Evolutionary conservation across 2,329 filamentous ascomycete species (phyloP).

Genomic region (Claviceps monticola): DNA sequence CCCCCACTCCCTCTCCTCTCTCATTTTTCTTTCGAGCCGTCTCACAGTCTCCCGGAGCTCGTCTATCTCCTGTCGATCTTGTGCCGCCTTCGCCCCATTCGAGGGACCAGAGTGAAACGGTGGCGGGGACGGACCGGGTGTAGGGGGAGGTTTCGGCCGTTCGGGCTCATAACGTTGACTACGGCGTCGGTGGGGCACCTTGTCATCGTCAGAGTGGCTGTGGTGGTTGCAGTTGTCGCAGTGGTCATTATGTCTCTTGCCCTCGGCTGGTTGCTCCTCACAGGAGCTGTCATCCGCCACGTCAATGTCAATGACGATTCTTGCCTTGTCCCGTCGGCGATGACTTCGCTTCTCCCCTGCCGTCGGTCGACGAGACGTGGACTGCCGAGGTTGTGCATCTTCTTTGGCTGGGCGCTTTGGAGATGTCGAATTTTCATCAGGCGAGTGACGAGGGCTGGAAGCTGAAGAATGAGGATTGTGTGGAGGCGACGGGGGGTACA

Average conservation of each 20-base stretch:
- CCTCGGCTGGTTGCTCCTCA: too few species aligned
- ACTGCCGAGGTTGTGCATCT: background rate
- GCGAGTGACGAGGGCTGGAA: too few species aligned
- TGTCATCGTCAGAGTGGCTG: constrained; percentile 13
- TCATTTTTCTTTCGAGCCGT: constrained; percentile 14
- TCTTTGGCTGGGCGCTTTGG: too few species aligned
- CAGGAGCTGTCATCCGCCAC: too few species aligned
- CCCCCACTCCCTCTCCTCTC: constrained; percentile 7
- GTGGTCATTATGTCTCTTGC: background rate
- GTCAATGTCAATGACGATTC: constrained; percentile 21
- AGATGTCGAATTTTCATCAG: too few species aligned
- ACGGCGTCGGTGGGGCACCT: too few species aligned
- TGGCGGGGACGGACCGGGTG: too few species aligned
- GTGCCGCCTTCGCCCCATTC: constrained; percentile 6
- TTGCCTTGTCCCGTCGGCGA: constrained; percentile 20
- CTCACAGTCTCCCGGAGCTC: constrained; percentile 22
- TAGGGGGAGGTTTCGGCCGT: too few species aligned
- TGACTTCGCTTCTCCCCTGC: background rate
- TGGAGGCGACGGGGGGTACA: constrained; percentile 9
- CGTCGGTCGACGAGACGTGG: constrained; percentile 18
- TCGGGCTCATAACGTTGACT: too few species aligned
- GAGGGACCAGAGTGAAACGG: too few species aligned
- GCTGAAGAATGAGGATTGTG: too few species aligned
- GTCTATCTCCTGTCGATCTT: constrained; percentile 10
- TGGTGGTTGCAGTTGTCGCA: constrained; percentile 22